Base-by-base conservation (phyloP, 129 eudicot genomes). In the Flaveria linearis region DNA sequence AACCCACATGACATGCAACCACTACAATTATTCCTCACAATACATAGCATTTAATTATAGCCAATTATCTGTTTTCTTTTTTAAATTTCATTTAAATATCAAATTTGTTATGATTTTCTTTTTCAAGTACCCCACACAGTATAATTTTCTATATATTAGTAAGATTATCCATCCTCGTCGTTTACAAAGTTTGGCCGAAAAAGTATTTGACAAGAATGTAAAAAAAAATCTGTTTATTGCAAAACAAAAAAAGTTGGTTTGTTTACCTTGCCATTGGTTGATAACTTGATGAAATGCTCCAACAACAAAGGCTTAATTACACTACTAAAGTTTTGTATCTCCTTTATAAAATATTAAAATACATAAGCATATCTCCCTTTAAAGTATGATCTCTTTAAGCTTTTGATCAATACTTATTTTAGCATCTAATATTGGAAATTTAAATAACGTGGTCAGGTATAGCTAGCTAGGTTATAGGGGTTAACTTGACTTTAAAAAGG, bases 1-100 rank as follows among this genome's bases (percentile, higher is more conserved):
- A 80, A 73, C 83, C 79, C 83, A 73, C 79, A 80, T 73, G 83
- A 80, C 79, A 80, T 65, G 63, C 83, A 80, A 73, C 75, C 83
- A 73, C 74, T 73, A 64, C 83, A 73, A 80, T 80, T 64, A 80
- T 80, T 80, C 68, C 66, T 62, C 67, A 42, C 17, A 63, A 72
- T 39, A 50, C 9, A 55, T 72, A 6, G 20, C 78, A 64, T 73
- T 53, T 52, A 12, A 55, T 60, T 62, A 61, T 20, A 52, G 4
- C 43, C 17, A 26, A 9, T 6, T 41, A 13, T 16, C n/a, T 33
- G 8, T 9, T 18, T 53, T 41, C 7, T 41, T 28, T 22, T 28
- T 3, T 30, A 30, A n/a, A n/a, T 18, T 22, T 23, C 2, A 68
- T 50, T 51, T 22, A 49, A 65, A 15, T 36, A 36, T 52, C 10